These are phyloP conservation scores for Rhodamnia rubescens DNA, from an alignment of 345 rosid species.

Conservation along the genomic window DNA sequence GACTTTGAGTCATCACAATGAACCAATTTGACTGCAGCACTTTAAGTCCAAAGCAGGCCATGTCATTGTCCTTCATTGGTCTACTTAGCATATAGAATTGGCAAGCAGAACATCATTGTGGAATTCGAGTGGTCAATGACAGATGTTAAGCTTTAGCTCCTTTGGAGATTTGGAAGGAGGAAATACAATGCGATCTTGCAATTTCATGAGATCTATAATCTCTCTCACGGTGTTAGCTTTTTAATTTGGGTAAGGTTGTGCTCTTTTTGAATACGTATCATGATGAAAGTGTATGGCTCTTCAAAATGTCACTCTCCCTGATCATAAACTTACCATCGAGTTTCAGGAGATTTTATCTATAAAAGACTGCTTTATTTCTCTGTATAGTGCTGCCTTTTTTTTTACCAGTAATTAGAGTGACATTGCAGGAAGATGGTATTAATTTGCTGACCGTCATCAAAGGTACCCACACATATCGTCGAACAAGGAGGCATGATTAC, in stretches of 20 bases:
- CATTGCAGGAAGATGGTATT: constrained; percentile 56
- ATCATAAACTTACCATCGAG: not conserved
- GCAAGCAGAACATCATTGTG: not conserved
- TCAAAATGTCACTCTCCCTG: not conserved
- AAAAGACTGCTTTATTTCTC: not conserved
- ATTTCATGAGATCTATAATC: not conserved
- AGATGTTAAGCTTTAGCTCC: not conserved
- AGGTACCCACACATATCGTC: constrained; percentile 68
- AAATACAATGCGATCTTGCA: not conserved
- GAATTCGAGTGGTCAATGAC: not conserved
- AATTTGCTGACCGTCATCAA: constrained; percentile 71
- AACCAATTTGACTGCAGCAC: not conserved
- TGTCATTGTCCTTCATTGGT: not conserved
- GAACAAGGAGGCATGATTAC: constrained; percentile 40
- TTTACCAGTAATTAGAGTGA: not conserved
- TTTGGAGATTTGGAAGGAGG: not conserved
- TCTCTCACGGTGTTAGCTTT: not conserved
- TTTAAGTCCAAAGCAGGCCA: not conserved
- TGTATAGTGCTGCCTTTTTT: not conserved
- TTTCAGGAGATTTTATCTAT: not conserved
- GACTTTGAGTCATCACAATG: not conserved
- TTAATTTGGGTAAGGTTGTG: not conserved
- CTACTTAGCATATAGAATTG: not conserved
- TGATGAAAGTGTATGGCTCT: not conserved
- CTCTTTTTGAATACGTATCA: not conserved